phyloP scores from a whole-genome alignment of 768 basidiomycete species.

The Leucosporidium yakuticum region DNA sequence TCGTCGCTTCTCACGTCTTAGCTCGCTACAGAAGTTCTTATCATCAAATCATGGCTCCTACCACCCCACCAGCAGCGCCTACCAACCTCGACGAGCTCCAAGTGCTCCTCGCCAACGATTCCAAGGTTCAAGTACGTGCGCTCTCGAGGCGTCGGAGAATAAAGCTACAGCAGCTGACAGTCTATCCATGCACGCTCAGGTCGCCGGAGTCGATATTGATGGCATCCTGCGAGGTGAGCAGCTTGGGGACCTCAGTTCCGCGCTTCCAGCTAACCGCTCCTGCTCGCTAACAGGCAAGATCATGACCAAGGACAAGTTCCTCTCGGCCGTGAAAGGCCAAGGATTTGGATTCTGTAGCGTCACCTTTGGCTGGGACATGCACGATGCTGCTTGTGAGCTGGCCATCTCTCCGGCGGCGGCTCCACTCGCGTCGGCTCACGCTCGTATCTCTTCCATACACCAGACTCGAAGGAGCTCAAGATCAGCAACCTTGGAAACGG shows the following conservation, averaged over 20 bases:
- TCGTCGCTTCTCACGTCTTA: no score
- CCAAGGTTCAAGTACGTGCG: constrained; percentile 16
- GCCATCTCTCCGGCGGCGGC: not conserved
- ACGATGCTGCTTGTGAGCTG: constrained; percentile 60
- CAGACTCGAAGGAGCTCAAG: constrained; percentile 67
- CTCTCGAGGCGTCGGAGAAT: no score
- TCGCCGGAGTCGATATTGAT: constrained; percentile 57
- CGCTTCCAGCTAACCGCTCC: no score
- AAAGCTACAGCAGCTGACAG: no score
- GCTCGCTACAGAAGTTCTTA: no score
- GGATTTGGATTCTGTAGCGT: constrained; percentile 72
- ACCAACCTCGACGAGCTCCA: constrained; percentile 57
- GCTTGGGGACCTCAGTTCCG: no score
- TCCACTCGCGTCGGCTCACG: not conserved
- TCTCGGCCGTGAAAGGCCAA: constrained; percentile 68
- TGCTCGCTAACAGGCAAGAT: constrained; percentile 11
- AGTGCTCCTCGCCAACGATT: constrained; percentile 53
- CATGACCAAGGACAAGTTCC: constrained; percentile 85
- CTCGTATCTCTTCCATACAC: not conserved
- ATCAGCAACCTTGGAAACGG: constrained; percentile 91
- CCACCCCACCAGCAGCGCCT: constrained; percentile 40
- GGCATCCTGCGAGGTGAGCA: constrained; percentile 70
- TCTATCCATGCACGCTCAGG: no score
- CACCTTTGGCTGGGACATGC: constrained; percentile 59
- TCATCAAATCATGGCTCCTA: no score